phyloP scores from a whole-genome alignment of 345 rosid genomes.

The Anastatica hierochuntica region DNA sequence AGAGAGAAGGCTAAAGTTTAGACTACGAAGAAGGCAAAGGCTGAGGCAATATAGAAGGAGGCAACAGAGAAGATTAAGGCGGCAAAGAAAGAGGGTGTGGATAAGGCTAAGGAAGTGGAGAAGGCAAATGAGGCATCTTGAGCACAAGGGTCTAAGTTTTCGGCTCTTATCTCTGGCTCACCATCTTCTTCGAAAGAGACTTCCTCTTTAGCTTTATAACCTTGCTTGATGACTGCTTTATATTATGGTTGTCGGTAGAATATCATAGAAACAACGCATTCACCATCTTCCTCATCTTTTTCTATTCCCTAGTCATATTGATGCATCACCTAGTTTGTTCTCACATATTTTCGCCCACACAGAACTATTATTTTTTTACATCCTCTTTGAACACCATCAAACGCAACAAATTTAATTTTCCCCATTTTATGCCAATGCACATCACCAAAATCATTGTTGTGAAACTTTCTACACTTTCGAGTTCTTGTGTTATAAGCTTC shows the following conservation, averaged over 20 bases:
- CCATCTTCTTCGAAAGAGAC: too few species aligned
- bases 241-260: constrained; percentile 75
- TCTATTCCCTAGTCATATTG: constrained; percentile 85
- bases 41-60: too few species aligned
- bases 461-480: too few species aligned
- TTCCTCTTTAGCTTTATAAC: constrained; percentile 50
- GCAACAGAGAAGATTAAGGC: too few species aligned
- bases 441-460: too few species aligned
- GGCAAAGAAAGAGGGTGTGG: too few species aligned
- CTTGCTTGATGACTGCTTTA: constrained; percentile 27
- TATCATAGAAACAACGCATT: constrained; percentile 75
- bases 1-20: too few species aligned
- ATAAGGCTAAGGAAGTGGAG: too few species aligned
- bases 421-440: constrained; percentile 99
- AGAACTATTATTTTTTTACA: constrained; percentile 96
- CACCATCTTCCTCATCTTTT: constrained; percentile 82
- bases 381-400: constrained; percentile 73
- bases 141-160: too few species aligned
- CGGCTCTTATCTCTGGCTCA: too few species aligned
- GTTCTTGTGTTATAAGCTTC: constrained; percentile 87
- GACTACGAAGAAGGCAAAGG: too few species aligned
- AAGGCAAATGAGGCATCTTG: too few species aligned
- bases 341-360: constrained; percentile 72
- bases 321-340: constrained; percentile 96
- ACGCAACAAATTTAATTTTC: constrained; percentile 59